These are phyloP conservation scores for Mucor irregularis DNA, from an alignment of 371 early-diverging fungal genomes.

Conservation along the genomic window DNA sequence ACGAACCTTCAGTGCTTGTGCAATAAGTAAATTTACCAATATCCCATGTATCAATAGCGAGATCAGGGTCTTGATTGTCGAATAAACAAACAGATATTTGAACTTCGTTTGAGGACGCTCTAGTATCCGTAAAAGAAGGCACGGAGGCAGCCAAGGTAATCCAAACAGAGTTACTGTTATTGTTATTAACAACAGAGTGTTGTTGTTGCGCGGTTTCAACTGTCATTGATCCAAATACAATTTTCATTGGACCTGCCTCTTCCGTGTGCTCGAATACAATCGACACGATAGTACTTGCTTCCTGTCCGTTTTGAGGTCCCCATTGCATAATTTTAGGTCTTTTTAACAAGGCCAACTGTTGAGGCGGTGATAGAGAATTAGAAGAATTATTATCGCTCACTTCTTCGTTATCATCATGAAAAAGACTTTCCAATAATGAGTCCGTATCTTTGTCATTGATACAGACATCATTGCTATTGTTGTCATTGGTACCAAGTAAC, in stretches of 20 bases:
- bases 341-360: background rate
- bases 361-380: background rate
- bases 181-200: background rate
- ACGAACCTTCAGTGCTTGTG: conserved; percentile 9
- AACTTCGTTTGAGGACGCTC: conserved; percentile 1
- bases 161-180: background rate
- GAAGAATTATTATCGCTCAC: background rate
- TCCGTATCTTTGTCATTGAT: conserved; percentile 5
- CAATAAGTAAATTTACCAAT: conserved; percentile 15
- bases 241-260: conserved; percentile 11
- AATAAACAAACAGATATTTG: conserved; percentile 9
- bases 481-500: conserved; percentile 1
- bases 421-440: background rate
- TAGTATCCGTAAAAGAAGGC: conserved; percentile 9
- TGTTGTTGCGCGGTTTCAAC: conserved; percentile 21
- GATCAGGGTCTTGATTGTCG: conserved; percentile 6
- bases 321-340: conserved; percentile 16
- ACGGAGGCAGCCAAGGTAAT: conserved; percentile 15
- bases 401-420: background rate
- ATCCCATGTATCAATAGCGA: conserved; percentile 7
- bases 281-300: background rate
- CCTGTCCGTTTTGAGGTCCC: conserved; percentile 16
- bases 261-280: conserved; percentile 3
- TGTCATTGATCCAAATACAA: conserved; percentile 16
- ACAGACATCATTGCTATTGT: background rate